These are phyloP conservation scores for Davidsoniella eucalypti DNA, from an alignment of 2,329 filamentous ascomycete genomes.

Conservation along the genomic window DNA sequence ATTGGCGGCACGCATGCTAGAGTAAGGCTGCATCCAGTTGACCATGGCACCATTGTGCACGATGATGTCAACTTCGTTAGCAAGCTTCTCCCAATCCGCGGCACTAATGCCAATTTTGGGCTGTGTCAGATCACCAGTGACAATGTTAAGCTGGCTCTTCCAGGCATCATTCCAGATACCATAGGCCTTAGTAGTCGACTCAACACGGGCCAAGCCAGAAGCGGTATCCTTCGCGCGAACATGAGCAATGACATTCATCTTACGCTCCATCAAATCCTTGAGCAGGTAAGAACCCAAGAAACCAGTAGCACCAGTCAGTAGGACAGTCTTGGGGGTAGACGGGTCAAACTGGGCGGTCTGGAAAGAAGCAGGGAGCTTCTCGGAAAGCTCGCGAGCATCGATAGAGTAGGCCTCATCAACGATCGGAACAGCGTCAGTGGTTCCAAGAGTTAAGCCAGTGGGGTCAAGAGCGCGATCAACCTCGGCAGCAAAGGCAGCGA, in stretches of 20 bases:
- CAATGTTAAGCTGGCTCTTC: slow-evolving; percentile 45
- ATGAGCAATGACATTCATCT: slow-evolving; percentile 51
- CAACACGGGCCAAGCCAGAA: slow-evolving; percentile 47
- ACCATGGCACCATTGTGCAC: slow-evolving; percentile 71
- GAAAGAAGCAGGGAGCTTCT: slow-evolving; percentile 29
- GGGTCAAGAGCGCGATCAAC: slow-evolving; percentile 17
- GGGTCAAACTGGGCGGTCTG: slow-evolving; percentile 17
- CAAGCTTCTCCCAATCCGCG: slow-evolving; percentile 46
- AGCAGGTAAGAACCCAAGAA: slow-evolving; percentile 76
- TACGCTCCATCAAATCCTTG: slow-evolving; percentile 52
- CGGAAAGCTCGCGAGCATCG: slow-evolving; percentile 33
- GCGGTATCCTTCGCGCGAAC: slow-evolving; percentile 51
- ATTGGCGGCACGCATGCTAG: slow-evolving; percentile 54
- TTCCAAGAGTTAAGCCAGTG: slow-evolving; percentile 18
- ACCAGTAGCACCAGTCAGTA: slow-evolving; percentile 78
- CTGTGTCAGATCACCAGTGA: slow-evolving; percentile 59
- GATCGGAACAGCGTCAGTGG: slow-evolving; percentile 12
- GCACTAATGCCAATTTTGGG: slow-evolving; percentile 57
- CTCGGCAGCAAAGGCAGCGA: slow-evolving; percentile 19
- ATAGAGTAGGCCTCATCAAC: slow-evolving; percentile 30
- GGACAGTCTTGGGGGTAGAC: slow-evolving; percentile 37
- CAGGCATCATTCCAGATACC: slow-evolving; percentile 62
- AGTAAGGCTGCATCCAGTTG: slow-evolving; percentile 71
- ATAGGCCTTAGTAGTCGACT: slow-evolving; percentile 55
- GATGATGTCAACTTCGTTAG: slow-evolving; percentile 51